Evolutionary conservation across 192 early-diverging fungal species (phyloP), one percentile per base, ranked within the genome.

Genomic region (Podila minutissima): DNA sequence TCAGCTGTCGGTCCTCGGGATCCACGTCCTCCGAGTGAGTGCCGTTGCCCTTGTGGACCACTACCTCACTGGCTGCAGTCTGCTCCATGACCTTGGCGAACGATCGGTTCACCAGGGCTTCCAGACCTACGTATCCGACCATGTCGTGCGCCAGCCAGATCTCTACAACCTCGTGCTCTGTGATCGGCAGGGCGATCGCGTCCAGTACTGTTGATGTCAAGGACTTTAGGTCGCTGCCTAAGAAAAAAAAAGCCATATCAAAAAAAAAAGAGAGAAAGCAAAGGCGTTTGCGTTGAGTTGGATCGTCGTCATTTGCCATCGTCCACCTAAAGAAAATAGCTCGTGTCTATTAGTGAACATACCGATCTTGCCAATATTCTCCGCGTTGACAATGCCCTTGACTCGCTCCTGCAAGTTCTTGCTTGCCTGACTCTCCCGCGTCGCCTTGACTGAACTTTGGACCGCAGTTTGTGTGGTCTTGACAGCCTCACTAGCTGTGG

Each of bases 311-410:
- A 37, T 37, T 37, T 37, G 35, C 35, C 10, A 11, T 28, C 3
- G 35, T 7, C 31, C 59, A 28, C 17, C 28, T 9, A 69, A 22
- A 38, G 4, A 61, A 41, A 13, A 29, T 15, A 6, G 17, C 24
- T 53, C 3, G 6, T 69, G 29, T 38, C 4, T 51, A 15, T 41
- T 10, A 10, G n/a, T 37, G 10, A 41, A 55, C 70, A 8, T 83
- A 89, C 88, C 84, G 67, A 90, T 78, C 68, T 90, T 90, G 38
- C 84, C 86, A 79, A 90, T 88, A 63, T 85, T 86, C 60, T 90
- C 89, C 9, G 85, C 87, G 64, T 85, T 90, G 0, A 90, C 87
- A 48, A 87, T 74, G 15, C 82, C 78, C 57, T 88, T 88, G 17
- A 90, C 85, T 48, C 82, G 84, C 49, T 85, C 84, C 69, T 90